These are phyloP conservation scores for Apophysomyces trapeziformis DNA, from an alignment of 371 early-diverging fungal species.

Conservation along the genomic window DNA sequence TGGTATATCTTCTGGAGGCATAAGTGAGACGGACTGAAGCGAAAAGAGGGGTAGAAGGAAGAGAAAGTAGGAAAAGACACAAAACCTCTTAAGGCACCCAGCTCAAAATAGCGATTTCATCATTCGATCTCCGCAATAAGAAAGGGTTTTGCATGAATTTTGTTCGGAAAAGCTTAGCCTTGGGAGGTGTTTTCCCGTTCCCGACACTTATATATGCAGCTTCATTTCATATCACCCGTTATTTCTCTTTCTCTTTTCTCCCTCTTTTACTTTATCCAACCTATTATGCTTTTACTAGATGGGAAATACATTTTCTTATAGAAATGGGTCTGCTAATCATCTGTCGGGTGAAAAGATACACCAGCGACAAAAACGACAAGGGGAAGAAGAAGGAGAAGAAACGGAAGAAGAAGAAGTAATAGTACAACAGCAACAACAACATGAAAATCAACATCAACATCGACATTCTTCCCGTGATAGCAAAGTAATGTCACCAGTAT, in stretches of 20 bases:
- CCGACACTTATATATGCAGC: not conserved
- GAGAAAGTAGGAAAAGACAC: slow-evolving; percentile 9
- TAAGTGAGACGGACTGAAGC: slow-evolving; percentile 2
- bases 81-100: not conserved
- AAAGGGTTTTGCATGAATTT: not conserved
- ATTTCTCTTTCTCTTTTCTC: slow-evolving; percentile 10
- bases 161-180: not conserved
- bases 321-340: not conserved
- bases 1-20: slow-evolving; percentile 47
- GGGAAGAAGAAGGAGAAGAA: not conserved
- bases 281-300: slow-evolving; percentile 15
- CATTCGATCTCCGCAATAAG: not conserved
- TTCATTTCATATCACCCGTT: not conserved
- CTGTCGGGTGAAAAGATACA: not conserved
- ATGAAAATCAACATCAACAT: not conserved
- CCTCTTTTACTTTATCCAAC: slow-evolving; percentile 11
- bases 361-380: too few relatives aligned
- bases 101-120: not conserved
- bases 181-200: not conserved
- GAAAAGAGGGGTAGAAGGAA: slow-evolving; percentile 3
- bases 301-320: slow-evolving; percentile 21
- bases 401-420: not conserved
- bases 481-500: not conserved
- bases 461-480: not conserved
- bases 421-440: not conserved